phyloP scores from a whole-genome alignment of 495 filamentous ascomycete genomes.

The Aspergillus campestris region DNA sequence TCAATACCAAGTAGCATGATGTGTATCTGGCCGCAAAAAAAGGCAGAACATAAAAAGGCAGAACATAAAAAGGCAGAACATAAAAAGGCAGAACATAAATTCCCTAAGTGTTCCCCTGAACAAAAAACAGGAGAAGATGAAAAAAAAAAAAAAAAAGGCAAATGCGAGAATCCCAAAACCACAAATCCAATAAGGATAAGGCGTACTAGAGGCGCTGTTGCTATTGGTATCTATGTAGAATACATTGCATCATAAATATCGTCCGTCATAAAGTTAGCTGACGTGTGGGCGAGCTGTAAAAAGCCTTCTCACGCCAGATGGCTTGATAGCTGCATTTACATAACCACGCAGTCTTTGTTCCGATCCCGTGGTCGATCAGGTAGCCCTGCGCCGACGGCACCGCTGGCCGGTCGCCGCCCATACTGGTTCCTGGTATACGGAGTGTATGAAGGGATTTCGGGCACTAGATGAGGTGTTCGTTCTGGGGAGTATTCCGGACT shows the following conservation, averaged over 20 bases:
- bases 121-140: too few relatives aligned
- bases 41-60: too few relatives aligned
- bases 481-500: constrained; percentile 55
- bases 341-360: constrained; percentile 38
- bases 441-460: constrained; percentile 10
- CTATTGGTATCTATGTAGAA: constrained; percentile 7
- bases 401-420: constrained; percentile 11
- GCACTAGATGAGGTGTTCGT: constrained; percentile 42
- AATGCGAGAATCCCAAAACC: too few relatives aligned
- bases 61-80: too few relatives aligned
- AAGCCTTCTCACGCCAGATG: not conserved
- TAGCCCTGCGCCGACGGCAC: constrained; percentile 4
- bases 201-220: too few relatives aligned
- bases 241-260: constrained; percentile 6
- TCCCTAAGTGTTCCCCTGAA: too few relatives aligned
- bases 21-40: too few relatives aligned
- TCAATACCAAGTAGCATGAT: too few relatives aligned
- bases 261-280: not conserved
- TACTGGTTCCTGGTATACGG: constrained; percentile 12
- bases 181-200: too few relatives aligned
- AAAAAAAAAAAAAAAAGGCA: too few relatives aligned
- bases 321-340: constrained; percentile 21
- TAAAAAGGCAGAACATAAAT: too few relatives aligned
- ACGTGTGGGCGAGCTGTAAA: too few relatives aligned
- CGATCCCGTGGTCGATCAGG: constrained; percentile 19